Base-by-base conservation (phyloP, 306 rosid genomes). In the apple (Malus domestica) region DNA sequence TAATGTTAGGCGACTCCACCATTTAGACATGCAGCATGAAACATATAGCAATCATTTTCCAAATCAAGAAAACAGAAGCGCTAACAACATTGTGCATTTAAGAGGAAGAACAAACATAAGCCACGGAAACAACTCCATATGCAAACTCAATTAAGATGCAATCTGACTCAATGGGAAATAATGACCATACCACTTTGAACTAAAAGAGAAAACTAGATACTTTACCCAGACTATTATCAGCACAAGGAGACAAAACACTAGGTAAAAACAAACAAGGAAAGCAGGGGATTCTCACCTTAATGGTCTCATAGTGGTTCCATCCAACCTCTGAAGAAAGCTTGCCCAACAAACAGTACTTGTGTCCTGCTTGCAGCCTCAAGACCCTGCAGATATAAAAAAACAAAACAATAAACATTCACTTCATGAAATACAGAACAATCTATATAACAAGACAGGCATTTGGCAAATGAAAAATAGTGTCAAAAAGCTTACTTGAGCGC, bases 331-430 rank as follows among this genome's bases (percentile, higher is more conserved):
- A 87, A 32, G 96, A 90, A 77, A 90, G 85, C 80, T 54, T 80
- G 62, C 88, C 88, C 80, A 87, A 76, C 79, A 87, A 77, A 78
- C 90, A 85, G 83, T 78, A 87, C 49, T 90, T 88, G 89, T 90
- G 93, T 59, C 96, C 96, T 13, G 90, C 89, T 77, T 90, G 93
- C 54, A 90, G 93, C 87, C 93, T 88, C 90, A 90, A 88, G 16
- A 90, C 96, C 84, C 91, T 90, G 76, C 20, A 8, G 19, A 68
- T 42, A 25, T 65, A 15, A 18, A 67, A 15, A 14, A 8, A 5
- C 60, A 20, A 40, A 33, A 25, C 8, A 70, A 70, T 25, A 19
- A 55, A 25, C 59, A 59, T 70, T 64, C 27, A 30, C 15, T 32
- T 25, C 10, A 49, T 15, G 30, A 1, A 8, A 40, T 63, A 68